These are phyloP conservation scores for Knufia fluminis DNA, from an alignment of 2,329 filamentous ascomycete genomes.

Conservation along the genomic window DNA sequence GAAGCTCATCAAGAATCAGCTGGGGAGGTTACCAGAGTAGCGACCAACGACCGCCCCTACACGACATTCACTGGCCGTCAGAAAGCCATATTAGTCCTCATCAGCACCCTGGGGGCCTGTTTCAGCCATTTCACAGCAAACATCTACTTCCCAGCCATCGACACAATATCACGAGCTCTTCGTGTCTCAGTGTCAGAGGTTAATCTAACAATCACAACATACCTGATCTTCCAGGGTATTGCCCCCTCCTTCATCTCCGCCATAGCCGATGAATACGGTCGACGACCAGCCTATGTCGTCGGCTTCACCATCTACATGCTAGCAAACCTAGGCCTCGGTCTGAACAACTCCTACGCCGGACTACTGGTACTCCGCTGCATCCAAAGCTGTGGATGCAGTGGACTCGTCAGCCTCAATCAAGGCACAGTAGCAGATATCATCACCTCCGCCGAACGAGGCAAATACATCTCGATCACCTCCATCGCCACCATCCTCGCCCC, in stretches of 20 bases:
- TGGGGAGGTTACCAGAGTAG: not conserved
- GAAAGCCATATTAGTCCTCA: conserved; percentile 41
- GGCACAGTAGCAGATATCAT: conserved; percentile 35
- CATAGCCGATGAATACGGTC: conserved; percentile 41
- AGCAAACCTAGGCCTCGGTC: conserved; percentile 34
- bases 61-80: conserved; percentile 17
- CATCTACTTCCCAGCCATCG: conserved; percentile 43
- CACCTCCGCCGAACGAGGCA: conserved; percentile 33
- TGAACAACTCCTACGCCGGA: conserved; percentile 31
- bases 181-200: conserved; percentile 10
- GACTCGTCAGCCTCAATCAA: conserved; percentile 33
- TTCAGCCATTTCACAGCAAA: conserved; percentile 46
- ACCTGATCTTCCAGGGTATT: conserved; percentile 43
- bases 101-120: conserved; percentile 44
- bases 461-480: conserved; percentile 32
- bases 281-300: conserved; percentile 42
- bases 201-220: conserved; percentile 27
- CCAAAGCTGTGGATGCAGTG: conserved; percentile 36
- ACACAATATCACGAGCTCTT: conserved; percentile 28
- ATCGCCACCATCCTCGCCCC: conserved; percentile 32
- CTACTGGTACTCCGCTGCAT: conserved; percentile 33
- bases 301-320: conserved; percentile 35
- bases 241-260: conserved; percentile 43
- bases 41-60: conserved; percentile 6
- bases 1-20: not conserved